Percentiles rank a stretch among this genome's conserved stretches.
These are phyloP conservation scores for Grosmannia huntii DNA, from an alignment of 2,329 filamentous ascomycete species.

Conservation along the genomic window DNA sequence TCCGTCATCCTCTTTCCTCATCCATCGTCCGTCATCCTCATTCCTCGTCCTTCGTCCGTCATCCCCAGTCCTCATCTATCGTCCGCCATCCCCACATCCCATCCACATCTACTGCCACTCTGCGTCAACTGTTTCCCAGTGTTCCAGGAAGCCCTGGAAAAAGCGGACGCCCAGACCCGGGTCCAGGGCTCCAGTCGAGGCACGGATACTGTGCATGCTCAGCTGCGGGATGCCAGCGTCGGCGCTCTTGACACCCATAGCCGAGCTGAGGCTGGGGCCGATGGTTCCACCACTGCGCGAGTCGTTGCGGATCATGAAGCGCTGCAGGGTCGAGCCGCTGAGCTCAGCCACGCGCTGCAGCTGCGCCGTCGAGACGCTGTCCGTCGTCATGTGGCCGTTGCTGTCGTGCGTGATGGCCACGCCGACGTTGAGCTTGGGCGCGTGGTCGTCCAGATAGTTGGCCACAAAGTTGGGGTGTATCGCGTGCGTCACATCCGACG, in stretches of 20 bases:
- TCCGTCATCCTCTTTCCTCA: background rate
- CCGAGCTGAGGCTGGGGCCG: constrained; percentile 75
- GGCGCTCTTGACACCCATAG: constrained; percentile 68
- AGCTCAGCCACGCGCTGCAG: constrained; percentile 68
- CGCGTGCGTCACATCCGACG: constrained; percentile 85
- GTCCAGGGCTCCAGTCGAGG: constrained; percentile 74
- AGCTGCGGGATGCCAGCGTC: constrained; percentile 86
- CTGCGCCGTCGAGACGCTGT: constrained; percentile 72
- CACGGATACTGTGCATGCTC: constrained; percentile 87
- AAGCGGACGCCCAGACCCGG: constrained; percentile 78
- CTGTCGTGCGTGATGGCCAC: constrained; percentile 68
- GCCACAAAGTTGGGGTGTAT: constrained; percentile 87
- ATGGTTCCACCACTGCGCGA: constrained; percentile 81
- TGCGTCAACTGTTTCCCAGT: constrained; percentile 71
- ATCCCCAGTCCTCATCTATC: background rate
- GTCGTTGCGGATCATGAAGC: constrained; percentile 94
- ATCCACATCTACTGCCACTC: constrained; percentile 44
- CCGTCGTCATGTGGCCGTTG: constrained; percentile 95
- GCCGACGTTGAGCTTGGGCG: constrained; percentile 79
- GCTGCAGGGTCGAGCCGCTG: constrained; percentile 58
- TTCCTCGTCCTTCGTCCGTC: background rate
- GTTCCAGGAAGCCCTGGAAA: constrained; percentile 80
- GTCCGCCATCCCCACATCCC: background rate
- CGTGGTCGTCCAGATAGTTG: constrained; percentile 73
- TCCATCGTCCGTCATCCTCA: background rate